Base-by-base conservation (phyloP, 371 early-diverging fungal species). In the Blastocladiella emersonii region DNA sequence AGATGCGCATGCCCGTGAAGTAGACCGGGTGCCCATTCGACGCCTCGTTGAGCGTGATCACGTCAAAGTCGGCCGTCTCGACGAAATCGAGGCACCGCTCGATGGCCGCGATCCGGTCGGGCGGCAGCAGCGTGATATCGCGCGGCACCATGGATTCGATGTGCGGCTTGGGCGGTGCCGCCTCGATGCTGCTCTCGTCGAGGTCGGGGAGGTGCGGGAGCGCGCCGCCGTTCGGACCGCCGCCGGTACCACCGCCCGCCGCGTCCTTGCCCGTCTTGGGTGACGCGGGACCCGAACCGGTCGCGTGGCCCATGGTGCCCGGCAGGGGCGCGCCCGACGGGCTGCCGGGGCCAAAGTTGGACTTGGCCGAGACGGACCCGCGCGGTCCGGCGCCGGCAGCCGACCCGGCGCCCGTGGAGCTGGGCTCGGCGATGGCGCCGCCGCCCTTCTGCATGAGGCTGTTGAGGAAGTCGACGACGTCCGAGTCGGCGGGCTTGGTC, bases 391-490 rank as follows among this genome's bases (percentile, higher is more conserved):
- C n/a, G n/a, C n/a, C n/a, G 39, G 8, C 39, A 13, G 39, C 39
- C 13, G 8, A 5, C 8, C 13, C 17, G 55, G 8, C 27, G 5
- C 34, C 32, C 55, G 55, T 55, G 34, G 7, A 5, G 55, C 37
- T 21, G 8, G 36, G 17, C 32, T 61, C 44, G 27, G 64, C 34
- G 30, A 34, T 59, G 23, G 64, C 34, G 23, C 37, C 63, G 21
- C 53, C 53, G 53, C 53, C 53, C 61, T 66, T 56, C 36, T 67
- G 63, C 35, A 77, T 68, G 68, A 78, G 67, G 23, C 66, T 66
- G 37, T 71, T 69, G 34, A 78, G 56, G 70, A 71, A 78, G 36
- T 74, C 69, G 32, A 69, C 66, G 0, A 78, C 78, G 41, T 78
- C 78, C 7, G 71, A 60, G 61, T 78, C 78, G 3, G 49, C 68